A percentile compares a stretch with the other conserved stretches of the same genome.
phyloP scores from a whole-genome alignment of 805 yeast genomes.

The Starmerella asiatica region DNA sequence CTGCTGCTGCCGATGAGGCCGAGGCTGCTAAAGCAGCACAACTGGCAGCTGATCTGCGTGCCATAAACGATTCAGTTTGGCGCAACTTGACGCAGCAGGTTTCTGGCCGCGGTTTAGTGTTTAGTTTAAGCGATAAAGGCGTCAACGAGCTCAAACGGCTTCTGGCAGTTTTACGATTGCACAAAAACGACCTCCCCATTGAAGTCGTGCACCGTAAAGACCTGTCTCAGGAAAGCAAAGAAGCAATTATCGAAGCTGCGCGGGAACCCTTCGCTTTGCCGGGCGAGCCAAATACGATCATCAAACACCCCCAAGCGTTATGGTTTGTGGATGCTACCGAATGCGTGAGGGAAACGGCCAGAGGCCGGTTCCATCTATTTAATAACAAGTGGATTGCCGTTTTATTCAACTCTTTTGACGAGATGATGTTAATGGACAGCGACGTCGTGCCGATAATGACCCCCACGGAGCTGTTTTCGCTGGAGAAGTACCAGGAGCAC shows the following conservation, averaged over 20 bases:
- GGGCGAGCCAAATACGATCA: not conserved
- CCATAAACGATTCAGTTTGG: not conserved
- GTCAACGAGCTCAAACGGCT: not conserved
- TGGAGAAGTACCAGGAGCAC: not conserved
- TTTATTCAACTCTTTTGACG: slow-evolving; percentile 5
- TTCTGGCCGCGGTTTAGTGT: not conserved
- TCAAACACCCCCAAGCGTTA: not conserved
- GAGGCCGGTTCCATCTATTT: not conserved
- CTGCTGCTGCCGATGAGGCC: not conserved
- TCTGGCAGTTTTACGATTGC: not conserved
- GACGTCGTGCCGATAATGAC: slow-evolving; percentile 2
- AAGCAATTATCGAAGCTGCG: not conserved
- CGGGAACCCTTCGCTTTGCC: not conserved
- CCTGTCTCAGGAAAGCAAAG: not conserved
- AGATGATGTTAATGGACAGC: slow-evolving; percentile 5
- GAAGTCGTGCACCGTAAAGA: slow-evolving; percentile 1
- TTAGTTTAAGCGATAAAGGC: not conserved
- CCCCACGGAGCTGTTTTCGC: not conserved
- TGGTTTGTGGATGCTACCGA: not conserved
- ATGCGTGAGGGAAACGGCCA: not conserved
- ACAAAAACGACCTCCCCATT: slow-evolving; percentile 2
- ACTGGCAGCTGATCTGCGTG: not conserved
- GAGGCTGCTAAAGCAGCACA: not conserved
- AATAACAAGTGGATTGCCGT: slow-evolving; percentile 6
- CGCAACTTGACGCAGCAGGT: not conserved